phyloP scores from a whole-genome alignment of 306 rosid species.

The Arachis stenosperma region DNA sequence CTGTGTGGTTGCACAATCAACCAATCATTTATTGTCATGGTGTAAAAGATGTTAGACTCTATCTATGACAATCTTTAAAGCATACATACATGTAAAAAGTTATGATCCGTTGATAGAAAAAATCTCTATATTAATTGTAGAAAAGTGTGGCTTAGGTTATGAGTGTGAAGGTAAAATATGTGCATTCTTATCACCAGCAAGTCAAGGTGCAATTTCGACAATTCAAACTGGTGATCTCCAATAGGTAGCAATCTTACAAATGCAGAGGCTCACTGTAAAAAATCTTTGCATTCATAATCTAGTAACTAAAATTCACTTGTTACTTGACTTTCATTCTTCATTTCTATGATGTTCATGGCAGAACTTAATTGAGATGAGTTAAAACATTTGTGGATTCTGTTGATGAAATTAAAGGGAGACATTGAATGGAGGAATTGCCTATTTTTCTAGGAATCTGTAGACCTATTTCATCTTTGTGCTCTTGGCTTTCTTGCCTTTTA shows the following conservation, averaged over 20 bases:
- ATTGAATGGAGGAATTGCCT: constrained; percentile 11
- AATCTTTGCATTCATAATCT: background rate
- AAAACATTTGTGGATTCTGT: background rate
- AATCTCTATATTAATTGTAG: no score
- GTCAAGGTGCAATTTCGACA: no score
- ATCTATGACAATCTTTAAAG: background rate
- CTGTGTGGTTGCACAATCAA: background rate
- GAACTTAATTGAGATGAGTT: constrained; percentile 18
- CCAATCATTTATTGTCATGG: background rate
- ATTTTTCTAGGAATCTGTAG: background rate
- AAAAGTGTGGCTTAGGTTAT: no score
- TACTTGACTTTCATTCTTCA: constrained; percentile 1
- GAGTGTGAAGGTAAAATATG: no score
- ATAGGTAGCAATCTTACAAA: no score
- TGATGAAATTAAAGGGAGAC: background rate
- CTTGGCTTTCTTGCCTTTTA: background rate
- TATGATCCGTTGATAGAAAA: no score
- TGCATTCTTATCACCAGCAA: no score
- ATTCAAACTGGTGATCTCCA: no score
- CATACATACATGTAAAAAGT: no score
- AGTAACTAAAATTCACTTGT: background rate
- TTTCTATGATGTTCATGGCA: background rate
- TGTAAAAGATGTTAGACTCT: background rate
- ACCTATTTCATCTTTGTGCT: background rate
- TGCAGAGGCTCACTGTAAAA: background rate